Conservation (phyloP, 2,329 filamentous ascomycete species). For the Penicillium digitatum region DNA sequence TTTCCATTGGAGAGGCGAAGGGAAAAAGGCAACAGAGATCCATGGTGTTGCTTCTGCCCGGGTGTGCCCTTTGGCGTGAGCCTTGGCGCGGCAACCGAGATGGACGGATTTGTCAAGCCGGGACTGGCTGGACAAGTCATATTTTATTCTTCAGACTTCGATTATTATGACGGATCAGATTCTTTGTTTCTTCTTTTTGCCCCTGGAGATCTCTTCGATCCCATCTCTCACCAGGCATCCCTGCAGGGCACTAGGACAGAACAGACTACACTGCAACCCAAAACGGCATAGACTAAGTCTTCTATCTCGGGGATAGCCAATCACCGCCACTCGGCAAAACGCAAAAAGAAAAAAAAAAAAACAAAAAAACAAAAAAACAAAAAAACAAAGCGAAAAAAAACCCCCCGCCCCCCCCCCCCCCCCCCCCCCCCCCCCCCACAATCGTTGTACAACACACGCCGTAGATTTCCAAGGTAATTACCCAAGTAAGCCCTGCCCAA, state of each 20-base stretch:
- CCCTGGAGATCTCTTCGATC: conserved; percentile 5
- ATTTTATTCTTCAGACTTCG: not conserved
- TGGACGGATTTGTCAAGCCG: not conserved
- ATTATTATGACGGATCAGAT: not conserved
- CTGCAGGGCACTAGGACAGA: conserved; percentile 2
- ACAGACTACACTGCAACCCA: not conserved
- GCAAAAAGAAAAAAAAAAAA: not conserved
- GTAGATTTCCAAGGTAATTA: not conserved
- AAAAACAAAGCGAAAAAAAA: no score
- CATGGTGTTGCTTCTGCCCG: not conserved
- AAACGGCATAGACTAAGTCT: not conserved
- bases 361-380: no score
- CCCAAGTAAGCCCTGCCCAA: not conserved
- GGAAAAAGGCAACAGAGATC: not conserved
- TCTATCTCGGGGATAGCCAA: not conserved
- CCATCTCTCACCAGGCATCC: not conserved
- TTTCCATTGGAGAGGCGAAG: not conserved
- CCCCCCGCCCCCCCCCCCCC: no score
- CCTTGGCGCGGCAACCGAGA: not conserved
- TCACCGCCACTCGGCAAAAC: not conserved
- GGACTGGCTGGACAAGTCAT: conserved; percentile 1
- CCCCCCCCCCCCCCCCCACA: no score
- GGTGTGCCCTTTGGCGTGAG: not conserved
- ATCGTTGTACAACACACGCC: no score
- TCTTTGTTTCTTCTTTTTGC: not conserved